These are phyloP conservation scores for Asterochloris erici DNA, from an alignment of 139 green algal species.

Conservation along the genomic window DNA sequence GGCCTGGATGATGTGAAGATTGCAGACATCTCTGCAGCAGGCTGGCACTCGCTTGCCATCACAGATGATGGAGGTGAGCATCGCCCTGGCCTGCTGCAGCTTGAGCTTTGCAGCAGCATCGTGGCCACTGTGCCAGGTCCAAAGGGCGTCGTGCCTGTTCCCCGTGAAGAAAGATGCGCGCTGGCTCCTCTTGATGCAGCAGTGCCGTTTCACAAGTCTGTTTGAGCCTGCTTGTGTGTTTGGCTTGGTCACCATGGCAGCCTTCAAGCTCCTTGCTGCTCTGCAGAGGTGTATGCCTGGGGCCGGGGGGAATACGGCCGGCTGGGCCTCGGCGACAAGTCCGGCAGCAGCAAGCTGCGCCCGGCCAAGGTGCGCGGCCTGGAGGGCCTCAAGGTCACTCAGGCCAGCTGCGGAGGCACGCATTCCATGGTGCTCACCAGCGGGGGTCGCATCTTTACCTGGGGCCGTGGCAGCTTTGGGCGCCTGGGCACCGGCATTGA, in stretches of 20 bases:
- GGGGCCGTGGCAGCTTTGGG: conserved; percentile 72
- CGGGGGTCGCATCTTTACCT: conserved; percentile 71
- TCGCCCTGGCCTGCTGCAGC: background rate
- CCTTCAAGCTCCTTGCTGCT: no score
- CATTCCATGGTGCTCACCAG: conserved; percentile 68
- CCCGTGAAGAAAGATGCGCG: no score
- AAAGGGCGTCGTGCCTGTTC: no score
- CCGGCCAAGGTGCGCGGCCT: conserved; percentile 54
- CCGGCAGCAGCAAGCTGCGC: conserved; percentile 64
- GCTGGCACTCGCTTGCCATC: conserved; percentile 82
- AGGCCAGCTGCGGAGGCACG: conserved; percentile 69
- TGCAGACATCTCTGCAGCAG: conserved; percentile 74
- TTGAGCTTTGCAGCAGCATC: background rate
- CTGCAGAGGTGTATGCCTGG: conserved; percentile 75
- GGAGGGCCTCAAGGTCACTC: conserved; percentile 42
- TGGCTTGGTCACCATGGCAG: no score
- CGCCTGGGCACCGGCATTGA: conserved; percentile 43
- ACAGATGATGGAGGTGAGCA: conserved; percentile 41
- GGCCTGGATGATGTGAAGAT: conserved; percentile 52
- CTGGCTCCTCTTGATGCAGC: no score
- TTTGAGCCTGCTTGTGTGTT: no score
- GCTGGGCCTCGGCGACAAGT: conserved; percentile 76
- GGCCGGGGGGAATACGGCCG: conserved; percentile 87
- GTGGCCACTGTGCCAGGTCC: no score
- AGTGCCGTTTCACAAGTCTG: no score